Percentiles rank a stretch among this genome's conserved stretches.
These are phyloP conservation scores for Penicillium janthinellum DNA, from an alignment of 2,329 filamentous ascomycete genomes.

Conservation along the genomic window DNA sequence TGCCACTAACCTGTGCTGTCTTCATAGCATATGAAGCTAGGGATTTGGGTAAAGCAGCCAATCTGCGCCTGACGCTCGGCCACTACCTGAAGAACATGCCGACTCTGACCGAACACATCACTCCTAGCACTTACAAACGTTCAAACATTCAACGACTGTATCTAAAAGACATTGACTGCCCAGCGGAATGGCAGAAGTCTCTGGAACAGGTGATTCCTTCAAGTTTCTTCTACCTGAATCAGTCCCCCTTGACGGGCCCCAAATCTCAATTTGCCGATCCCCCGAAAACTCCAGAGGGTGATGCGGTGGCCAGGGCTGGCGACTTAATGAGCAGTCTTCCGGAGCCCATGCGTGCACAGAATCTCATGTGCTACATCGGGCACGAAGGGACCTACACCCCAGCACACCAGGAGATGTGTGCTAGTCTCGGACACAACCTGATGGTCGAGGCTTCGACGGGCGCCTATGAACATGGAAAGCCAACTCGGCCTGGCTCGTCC, in stretches of 20 bases:
- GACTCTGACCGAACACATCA: constrained; percentile 81
- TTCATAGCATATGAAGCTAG: constrained; percentile 75
- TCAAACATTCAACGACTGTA: constrained; percentile 84
- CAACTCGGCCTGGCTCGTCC: constrained; percentile 76
- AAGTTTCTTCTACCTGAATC: constrained; percentile 87
- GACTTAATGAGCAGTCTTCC: constrained; percentile 95
- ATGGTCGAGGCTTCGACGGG: constrained; percentile 87
- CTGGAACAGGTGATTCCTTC: constrained; percentile 76
- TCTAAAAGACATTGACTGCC: constrained; percentile 96
- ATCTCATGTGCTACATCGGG: constrained; percentile 97
- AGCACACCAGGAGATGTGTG: constrained; percentile 96
- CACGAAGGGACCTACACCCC: constrained; percentile 98
- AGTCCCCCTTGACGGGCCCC: constrained; percentile 64
- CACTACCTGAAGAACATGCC: constrained; percentile 91
- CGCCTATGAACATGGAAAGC: constrained; percentile 67
- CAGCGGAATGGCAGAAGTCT: constrained; percentile 79
- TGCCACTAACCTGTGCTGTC: constrained; percentile 8
- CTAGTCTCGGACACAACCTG: constrained; percentile 91
- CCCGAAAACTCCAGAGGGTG: constrained; percentile 51
- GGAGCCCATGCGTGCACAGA: constrained; percentile 84
- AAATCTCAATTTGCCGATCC: constrained; percentile 51
- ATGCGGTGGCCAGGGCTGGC: constrained; percentile 71
- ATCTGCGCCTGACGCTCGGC: constrained; percentile 81
- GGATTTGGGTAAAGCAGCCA: constrained; percentile 71
- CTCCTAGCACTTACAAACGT: constrained; percentile 72